These are phyloP conservation scores for Candida khao-thaluensis DNA, from an alignment of 805 yeast genomes.

Conservation along the genomic window DNA sequence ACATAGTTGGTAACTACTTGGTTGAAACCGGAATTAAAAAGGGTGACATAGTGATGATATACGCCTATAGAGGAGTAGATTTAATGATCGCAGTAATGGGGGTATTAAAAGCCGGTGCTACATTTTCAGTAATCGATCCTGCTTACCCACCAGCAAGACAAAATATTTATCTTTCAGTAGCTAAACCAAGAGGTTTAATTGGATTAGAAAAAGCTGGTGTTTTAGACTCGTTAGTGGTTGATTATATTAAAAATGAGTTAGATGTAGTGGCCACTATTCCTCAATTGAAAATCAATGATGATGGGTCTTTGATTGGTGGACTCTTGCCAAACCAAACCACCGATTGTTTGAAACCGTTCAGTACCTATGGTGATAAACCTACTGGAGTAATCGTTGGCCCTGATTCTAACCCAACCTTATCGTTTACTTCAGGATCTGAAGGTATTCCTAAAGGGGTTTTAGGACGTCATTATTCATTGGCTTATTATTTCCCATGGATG, in stretches of 20 bases:
- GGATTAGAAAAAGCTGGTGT: conserved; percentile 89
- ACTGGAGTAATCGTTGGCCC: conserved; percentile 96
- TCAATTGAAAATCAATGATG: conserved; percentile 70
- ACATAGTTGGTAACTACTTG: conserved; percentile 87
- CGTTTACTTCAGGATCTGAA: conserved; percentile 97
- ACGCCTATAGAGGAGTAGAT: conserved; percentile 97
- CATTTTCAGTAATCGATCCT: conserved; percentile 97
- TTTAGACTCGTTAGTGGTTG: conserved; percentile 72
- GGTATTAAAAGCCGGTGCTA: conserved; percentile 96
- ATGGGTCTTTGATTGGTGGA: conserved; percentile 73
- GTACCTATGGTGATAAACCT: conserved; percentile 49
- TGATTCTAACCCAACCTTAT: conserved; percentile 93
- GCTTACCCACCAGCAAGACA: conserved; percentile 99
- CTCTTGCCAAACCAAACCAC: conserved; percentile 19
- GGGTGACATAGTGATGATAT: conserved; percentile 97
- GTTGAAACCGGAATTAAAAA: conserved; percentile 75
- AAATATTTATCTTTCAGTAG: conserved; percentile 87
- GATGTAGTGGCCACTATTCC: conserved; percentile 73
- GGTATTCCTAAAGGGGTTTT: conserved; percentile 98
- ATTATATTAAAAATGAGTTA: conserved; percentile 72
- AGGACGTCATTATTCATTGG: conserved; percentile 95
- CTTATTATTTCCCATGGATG: conserved; percentile 99
- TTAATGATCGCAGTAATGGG: conserved; percentile 97
- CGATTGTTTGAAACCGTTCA: conserved; percentile 53
- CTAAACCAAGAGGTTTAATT: conserved; percentile 87